Evolutionary conservation across 352 stramenopile species (phyloP).

Genomic region (Globisporangium parvum): DNA sequence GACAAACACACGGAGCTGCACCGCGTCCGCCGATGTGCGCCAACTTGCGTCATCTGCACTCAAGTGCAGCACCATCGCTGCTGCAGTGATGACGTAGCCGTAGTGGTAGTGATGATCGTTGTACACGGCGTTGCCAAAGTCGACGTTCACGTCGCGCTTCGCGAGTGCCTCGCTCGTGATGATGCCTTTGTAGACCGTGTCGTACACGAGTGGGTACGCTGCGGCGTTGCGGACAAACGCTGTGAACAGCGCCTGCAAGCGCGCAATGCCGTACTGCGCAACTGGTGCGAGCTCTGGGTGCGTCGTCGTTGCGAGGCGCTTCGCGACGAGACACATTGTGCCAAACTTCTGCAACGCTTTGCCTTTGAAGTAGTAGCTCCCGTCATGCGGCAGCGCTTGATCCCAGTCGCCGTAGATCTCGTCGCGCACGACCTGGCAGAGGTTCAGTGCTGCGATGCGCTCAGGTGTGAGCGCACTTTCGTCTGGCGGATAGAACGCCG

Average conservation of each 20-base stretch:
- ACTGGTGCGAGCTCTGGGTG: constrained; percentile 42
- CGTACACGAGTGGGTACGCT: constrained; percentile 53
- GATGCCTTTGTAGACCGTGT: constrained; percentile 64
- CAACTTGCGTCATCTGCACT: constrained; percentile 26
- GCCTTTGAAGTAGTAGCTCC: constrained; percentile 84
- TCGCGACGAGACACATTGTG: constrained; percentile 68
- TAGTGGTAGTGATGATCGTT: constrained; percentile 79
- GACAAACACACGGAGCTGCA: constrained; percentile 31
- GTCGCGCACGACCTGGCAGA: constrained; percentile 39
- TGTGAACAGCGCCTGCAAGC: constrained; percentile 37
- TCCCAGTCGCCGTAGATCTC: constrained; percentile 72
- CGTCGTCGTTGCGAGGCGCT: constrained; percentile 48
- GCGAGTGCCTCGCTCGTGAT: constrained; percentile 46
- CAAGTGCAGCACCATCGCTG: constrained; percentile 41
- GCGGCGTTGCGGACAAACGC: constrained; percentile 42
- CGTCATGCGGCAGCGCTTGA: constrained; percentile 38
- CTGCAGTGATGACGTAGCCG: constrained; percentile 53
- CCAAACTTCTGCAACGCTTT: constrained; percentile 76
- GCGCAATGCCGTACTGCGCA: constrained; percentile 35
- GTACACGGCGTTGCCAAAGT: constrained; percentile 69
- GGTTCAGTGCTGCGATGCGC: constrained; percentile 24
- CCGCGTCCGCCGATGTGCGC: constrained; percentile 27
- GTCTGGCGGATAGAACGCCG: constrained; percentile 39
- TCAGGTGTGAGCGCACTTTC: constrained; percentile 24
- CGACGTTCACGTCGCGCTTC: constrained; percentile 62